Conservation (phyloP, 176 grass and related monocot species). For the Poa annua region DNA sequence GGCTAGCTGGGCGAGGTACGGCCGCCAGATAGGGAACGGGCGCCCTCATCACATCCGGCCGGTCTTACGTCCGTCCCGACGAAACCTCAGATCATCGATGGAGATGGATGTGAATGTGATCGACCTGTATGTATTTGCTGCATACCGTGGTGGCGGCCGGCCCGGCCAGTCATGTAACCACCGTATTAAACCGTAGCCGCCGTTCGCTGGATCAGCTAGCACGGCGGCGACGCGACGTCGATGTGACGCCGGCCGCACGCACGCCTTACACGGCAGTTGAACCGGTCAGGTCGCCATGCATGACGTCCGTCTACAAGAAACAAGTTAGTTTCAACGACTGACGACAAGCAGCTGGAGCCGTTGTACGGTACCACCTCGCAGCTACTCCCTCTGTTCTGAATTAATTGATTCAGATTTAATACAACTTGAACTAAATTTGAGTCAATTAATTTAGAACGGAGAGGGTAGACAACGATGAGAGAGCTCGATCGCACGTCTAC, state of each 20-base stretch:
- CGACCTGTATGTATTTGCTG: not conserved
- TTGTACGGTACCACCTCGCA: no score
- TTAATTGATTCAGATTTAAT: no score
- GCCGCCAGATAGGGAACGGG: slow-evolving; percentile 22
- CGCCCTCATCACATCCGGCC: not conserved
- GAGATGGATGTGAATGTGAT: not conserved
- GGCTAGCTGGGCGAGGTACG: not conserved
- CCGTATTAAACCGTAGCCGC: slow-evolving; percentile 30
- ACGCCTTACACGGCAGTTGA: no score
- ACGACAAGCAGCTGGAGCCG: no score
- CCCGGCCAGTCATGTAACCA: slow-evolving; percentile 12
- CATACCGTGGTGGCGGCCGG: not conserved
- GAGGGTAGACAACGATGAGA: not conserved
- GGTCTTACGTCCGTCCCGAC: not conserved
- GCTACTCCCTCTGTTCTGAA: no score
- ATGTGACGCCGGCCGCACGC: not conserved
- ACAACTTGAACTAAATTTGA: no score
- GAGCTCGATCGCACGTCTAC: not conserved
- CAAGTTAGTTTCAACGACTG: no score
- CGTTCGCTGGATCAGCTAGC: not conserved
- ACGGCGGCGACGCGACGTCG: not conserved
- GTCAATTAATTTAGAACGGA: no score
- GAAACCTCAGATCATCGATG: not conserved
- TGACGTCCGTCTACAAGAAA: no score
- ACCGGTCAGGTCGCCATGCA: no score